Conservation (phyloP, 2,329 filamentous ascomycete genomes). For the Ilyonectria sp. region DNA sequence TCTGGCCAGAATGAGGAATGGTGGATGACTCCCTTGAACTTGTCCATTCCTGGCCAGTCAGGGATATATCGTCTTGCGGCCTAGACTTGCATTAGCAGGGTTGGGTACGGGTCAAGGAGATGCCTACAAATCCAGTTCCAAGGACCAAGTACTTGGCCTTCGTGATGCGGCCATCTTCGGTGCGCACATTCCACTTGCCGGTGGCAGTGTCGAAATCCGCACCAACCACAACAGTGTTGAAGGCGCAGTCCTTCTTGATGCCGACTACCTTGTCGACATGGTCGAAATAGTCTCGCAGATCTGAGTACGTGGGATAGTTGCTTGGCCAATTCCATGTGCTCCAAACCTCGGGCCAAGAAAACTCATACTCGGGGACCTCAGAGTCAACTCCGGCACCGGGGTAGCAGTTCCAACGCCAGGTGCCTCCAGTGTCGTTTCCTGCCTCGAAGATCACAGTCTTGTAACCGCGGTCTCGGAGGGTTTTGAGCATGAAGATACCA, state of each 20-base stretch:
- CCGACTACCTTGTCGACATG: constrained; percentile 69
- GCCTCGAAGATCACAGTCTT: constrained; percentile 67
- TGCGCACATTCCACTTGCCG: constrained; percentile 66
- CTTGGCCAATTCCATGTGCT: constrained; percentile 71
- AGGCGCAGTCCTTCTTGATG: constrained; percentile 70
- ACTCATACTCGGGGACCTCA: constrained; percentile 68
- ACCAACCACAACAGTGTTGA: constrained; percentile 68
- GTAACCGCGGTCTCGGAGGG: constrained; percentile 64
- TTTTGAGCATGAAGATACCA: constrained; percentile 67
- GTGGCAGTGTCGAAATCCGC: constrained; percentile 65
- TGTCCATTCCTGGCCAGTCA: constrained; percentile 71
- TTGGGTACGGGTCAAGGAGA: neutral
- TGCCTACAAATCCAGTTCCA: constrained; percentile 65
- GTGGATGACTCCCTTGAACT: constrained; percentile 72
- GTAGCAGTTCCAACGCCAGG: constrained; percentile 72
- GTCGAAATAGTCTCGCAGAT: constrained; percentile 72
- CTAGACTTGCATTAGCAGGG: constrained; percentile 39
- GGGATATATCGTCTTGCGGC: constrained; percentile 74
- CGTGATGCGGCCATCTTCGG: constrained; percentile 64
- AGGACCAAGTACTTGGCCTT: constrained; percentile 67
- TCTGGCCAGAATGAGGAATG: constrained; percentile 76
- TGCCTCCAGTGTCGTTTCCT: constrained; percentile 65
- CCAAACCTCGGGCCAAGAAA: constrained; percentile 65
- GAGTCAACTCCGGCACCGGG: constrained; percentile 70
- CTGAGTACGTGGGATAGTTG: constrained; percentile 66